Evolutionary conservation across 2,329 filamentous ascomycete species (phyloP), one percentile per base, ranked within the genome.

Genomic region (Tolypocladium sp.): DNA sequence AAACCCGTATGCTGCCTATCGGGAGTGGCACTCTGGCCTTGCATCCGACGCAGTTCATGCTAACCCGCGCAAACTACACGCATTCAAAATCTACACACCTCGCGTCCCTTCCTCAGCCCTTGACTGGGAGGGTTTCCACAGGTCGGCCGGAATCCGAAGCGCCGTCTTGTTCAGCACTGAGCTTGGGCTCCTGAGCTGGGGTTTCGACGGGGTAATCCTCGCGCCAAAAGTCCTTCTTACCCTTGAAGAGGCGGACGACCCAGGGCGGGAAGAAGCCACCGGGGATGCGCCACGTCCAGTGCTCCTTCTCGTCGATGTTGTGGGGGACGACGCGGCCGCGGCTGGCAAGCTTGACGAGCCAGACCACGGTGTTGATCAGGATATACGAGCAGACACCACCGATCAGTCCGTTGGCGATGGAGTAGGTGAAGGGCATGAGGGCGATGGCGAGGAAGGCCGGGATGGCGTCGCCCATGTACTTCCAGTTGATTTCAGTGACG

Each of bases 381-480:
- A 88, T 87, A 73, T 95, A 95, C 44, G 84, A 85, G 67, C 87
- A 79, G 67, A 95, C 88, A 57, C 91, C 90, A 1, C 83, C 89
- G 65, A 95, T 95, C 20, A 96, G 79, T 55, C 91, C 91, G 68
- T 95, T 90, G 15, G 91, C 90, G 68, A 95, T 94, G 46, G 86
- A 90, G 77, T 94, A 96, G 1, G 89, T 92, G 74, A 95, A 94
- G 0, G 91, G 91, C 91, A 96, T 95, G 61, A 92, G 76, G 59
- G 87, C 85, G 63, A 96, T 88, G 56, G 89, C 92, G 41, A 95
- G 77, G 75, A 95, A 95, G 3, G 91, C 90, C 0, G 91, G 91
- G 30, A 95, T 81, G 1, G 90, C 87, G 70, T 96, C 91, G 57
- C 91, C 91, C 61, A 91, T 79, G 74, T 96, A 95, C 54, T 79